Base-by-base conservation (phyloP, 495 filamentous ascomycete genomes). In the Penicillium verhagenii region DNA sequence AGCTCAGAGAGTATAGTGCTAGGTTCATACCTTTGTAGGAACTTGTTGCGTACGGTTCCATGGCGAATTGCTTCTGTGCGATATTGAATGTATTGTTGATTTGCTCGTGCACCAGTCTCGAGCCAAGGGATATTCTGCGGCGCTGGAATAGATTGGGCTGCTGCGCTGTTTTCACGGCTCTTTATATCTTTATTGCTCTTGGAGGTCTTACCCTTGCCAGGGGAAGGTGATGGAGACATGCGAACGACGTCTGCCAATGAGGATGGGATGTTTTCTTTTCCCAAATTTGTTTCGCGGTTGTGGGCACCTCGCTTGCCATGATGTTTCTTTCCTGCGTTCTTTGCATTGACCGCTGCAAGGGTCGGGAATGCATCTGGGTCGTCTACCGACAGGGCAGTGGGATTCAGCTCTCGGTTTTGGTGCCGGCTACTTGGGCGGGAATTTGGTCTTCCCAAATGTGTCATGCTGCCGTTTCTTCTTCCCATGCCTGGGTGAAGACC, bases 91-190 rank as follows among this genome's bases (percentile, higher is more conserved):
- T 99, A 99, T 35, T 89, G 86, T 72, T 90, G 89, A 71, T 99
- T 97, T 44, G 89, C 87, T 35, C 79, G 84, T 9, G 88, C 84
- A n/a, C 95, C 95, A 2, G 95, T 97, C 68, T 96, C 93, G 1
- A 97, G 78, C 95, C 95, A 99, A 7, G 94, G 95, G 40, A 97
- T 91, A 64, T 97, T 89, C 67, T 92, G 89, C 4, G 95, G 95
- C 26, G 85, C 75, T 6, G 89, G 84, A 53, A 99, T 97, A 8
- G 90, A 83, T 71, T 87, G 82, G 13, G 90, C 89, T 25, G 90
- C 87, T 14, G 83, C 80, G 60, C 85, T 91, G 62, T 91, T 90
- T 63, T 96, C 91, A 14, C 88, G 86, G 16, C 74, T 67, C 76
- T 84, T 68, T 60, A 73, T 40, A 24, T 78, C 73, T 69, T 77